Evolutionary conservation across 306 rosid genomes (phyloP).

Genomic region (Cicer bijugum): DNA sequence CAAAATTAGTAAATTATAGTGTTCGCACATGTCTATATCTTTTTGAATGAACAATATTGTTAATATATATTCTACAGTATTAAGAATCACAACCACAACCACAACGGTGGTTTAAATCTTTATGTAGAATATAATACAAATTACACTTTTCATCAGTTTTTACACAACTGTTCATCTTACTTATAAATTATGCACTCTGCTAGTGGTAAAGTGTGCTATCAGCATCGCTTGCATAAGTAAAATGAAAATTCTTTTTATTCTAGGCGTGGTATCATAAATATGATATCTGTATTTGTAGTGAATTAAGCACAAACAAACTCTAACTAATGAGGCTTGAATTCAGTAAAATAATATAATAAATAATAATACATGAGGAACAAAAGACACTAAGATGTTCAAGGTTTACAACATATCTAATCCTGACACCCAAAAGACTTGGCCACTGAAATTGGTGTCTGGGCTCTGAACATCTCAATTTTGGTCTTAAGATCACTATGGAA

Average conservation of each 20-base stretch:
- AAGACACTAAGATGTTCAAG: conserved; percentile 29
- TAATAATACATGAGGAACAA: conserved; percentile 35
- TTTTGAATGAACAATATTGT: too few relatives aligned
- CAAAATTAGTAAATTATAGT: too few relatives aligned
- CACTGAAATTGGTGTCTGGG: conserved; percentile 49
- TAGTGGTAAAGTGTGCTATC: too few relatives aligned
- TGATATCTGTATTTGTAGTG: too few relatives aligned
- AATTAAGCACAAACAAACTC: background rate
- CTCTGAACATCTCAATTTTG: conserved; percentile 58
- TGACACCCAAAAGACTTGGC: conserved; percentile 60
- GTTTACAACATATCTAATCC: conserved; percentile 39
- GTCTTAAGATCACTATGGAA: conserved; percentile 68
- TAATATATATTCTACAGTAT: too few relatives aligned
- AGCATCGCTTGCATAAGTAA: too few relatives aligned
- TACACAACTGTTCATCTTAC: background rate
- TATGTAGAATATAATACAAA: background rate
- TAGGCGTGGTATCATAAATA: too few relatives aligned
- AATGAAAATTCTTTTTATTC: too few relatives aligned
- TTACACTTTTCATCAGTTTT: conserved; percentile 15
- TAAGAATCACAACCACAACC: too few relatives aligned
- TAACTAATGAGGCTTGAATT: conserved; percentile 16
- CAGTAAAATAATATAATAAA: conserved; percentile 22
- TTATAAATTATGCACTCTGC: background rate
- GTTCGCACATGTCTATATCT: too few relatives aligned
- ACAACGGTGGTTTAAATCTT: too few relatives aligned